Evolutionary conservation across 164 flowering plant genomes (phyloP), one percentile per base, ranked within the genome.

Genomic region (Santalum album): DNA sequence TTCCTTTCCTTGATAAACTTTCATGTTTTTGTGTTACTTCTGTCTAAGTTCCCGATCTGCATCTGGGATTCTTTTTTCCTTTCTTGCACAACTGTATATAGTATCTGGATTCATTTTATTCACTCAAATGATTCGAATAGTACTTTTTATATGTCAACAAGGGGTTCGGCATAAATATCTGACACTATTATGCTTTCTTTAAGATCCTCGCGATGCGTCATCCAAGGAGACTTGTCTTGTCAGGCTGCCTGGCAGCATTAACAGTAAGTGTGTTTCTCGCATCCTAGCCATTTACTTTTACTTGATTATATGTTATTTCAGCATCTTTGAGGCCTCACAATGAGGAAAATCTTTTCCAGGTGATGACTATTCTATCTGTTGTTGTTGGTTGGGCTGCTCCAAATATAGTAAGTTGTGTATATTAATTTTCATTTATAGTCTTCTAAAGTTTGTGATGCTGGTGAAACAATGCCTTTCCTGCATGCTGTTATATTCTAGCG

Each of bases 181-280:
- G n/a, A n/a, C n/a, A n/a, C 9, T 29, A 4, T 29, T 29, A 3
- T 66, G 32, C 42, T 48, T 78, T 55, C 57, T 67, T 55, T 24
- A 36, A 94, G 99, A 90, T 94, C 62, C 71, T 94, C 81, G 99
- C 99, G 32, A 94, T 94, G 99, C 90, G 99, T 25, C 82, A 94
- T 59, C 97, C 99, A 7, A 77, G 97, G 58, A 79, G 91, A 69
- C 78, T 81, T 64, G 97, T 94, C 51, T 76, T 94, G 67, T 59
- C 82, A 14, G 99, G 99, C 50, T 94, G 99, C 76, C 71, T 94
- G 26, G 52, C 76, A 43, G 83, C 99, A 61, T 60, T 94, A 49
- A 38, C 42, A 9, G 42, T 38, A 38, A 38, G 42, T 38, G 12
- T 14, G 42, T 38, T 11, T 38, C 17, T 38, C 14, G 7, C 42